Conservation (phyloP, 306 rosid genomes). For the Geum urbanum region DNA sequence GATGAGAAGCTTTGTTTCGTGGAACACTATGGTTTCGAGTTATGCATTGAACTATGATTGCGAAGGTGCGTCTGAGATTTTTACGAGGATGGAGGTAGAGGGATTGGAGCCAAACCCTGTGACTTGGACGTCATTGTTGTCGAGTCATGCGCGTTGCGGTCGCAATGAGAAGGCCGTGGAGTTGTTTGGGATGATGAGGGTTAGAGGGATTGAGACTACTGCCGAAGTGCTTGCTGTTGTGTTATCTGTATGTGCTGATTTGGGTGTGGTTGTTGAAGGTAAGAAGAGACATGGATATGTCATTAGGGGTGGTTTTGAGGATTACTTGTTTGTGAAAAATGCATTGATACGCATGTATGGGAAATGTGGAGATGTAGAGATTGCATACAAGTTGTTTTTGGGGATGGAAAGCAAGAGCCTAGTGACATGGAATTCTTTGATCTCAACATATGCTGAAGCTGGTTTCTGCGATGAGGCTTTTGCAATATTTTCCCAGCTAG, state of each 20-base stretch:
- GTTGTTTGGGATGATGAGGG: slow-evolving; percentile 54
- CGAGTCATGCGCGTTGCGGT: slow-evolving; percentile 73
- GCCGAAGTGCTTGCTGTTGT: slow-evolving; percentile 76
- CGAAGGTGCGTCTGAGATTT: slow-evolving; percentile 53
- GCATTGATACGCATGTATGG: slow-evolving; percentile 64
- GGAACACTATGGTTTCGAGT: slow-evolving; percentile 69
- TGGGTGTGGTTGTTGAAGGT: slow-evolving; percentile 44
- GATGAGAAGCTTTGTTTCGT: slow-evolving; percentile 53
- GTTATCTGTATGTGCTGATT: slow-evolving; percentile 66
- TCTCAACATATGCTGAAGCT: slow-evolving; percentile 67
- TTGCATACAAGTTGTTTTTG: slow-evolving; percentile 50
- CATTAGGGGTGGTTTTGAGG: slow-evolving; percentile 66
- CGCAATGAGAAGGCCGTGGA: slow-evolving; percentile 41
- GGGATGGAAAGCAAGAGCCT: slow-evolving; percentile 53
- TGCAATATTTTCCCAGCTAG: slow-evolving; percentile 48
- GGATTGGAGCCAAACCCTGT: slow-evolving; percentile 61
- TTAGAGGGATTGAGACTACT: slow-evolving; percentile 39
- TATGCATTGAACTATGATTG: slow-evolving; percentile 60
- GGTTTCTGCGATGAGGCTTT: slow-evolving; percentile 72
- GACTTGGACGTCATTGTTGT: slow-evolving; percentile 78
- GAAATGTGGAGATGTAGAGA: slow-evolving; percentile 43
- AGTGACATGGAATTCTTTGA: slow-evolving; percentile 80
- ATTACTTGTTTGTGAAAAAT: slow-evolving; percentile 67
- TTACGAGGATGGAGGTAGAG: slow-evolving; percentile 56
- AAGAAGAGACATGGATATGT: slow-evolving; percentile 59